Conservation (phyloP, 2,329 filamentous ascomycete genomes). For the Cadophora malorum region DNA sequence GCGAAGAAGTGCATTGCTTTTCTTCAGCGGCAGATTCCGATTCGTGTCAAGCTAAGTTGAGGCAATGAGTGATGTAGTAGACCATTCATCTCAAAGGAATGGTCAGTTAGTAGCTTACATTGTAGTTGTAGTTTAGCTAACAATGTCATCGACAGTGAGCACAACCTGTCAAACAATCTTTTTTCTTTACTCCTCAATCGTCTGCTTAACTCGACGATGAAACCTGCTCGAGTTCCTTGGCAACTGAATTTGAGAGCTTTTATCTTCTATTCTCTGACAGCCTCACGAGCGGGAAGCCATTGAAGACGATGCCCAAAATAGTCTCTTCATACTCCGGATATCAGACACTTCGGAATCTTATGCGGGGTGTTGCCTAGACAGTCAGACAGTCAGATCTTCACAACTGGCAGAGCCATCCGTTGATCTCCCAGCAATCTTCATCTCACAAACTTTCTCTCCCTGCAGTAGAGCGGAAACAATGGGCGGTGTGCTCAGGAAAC, state of each 20-base stretch:
- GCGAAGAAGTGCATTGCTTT: no score
- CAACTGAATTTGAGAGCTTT: neutral
- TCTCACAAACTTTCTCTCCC: conserved; percentile 10
- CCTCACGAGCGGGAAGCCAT: neutral
- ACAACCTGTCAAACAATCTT: neutral
- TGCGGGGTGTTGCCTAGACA: neutral
- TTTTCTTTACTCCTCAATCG: neutral
- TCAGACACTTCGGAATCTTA: neutral
- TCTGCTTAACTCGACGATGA: neutral
- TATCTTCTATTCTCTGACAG: neutral
- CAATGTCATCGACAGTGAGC: no score
- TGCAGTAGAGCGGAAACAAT: conserved; percentile 9
- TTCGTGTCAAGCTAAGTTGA: neutral
- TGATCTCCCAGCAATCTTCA: conserved; percentile 9
- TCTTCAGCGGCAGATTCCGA: no score
- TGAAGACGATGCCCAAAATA: neutral
- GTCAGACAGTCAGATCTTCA: neutral
- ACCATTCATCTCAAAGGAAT: neutral
- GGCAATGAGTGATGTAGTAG: neutral
- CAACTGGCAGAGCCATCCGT: conserved; percentile 12
- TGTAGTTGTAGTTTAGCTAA: neutral
- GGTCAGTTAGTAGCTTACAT: neutral
- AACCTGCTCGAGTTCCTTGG: neutral
- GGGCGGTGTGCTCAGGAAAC: conserved; percentile 15
- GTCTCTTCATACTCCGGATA: neutral